phyloP scores from a whole-genome alignment of 2,329 filamentous ascomycete species.

The Colletotrichum plurivorum region DNA sequence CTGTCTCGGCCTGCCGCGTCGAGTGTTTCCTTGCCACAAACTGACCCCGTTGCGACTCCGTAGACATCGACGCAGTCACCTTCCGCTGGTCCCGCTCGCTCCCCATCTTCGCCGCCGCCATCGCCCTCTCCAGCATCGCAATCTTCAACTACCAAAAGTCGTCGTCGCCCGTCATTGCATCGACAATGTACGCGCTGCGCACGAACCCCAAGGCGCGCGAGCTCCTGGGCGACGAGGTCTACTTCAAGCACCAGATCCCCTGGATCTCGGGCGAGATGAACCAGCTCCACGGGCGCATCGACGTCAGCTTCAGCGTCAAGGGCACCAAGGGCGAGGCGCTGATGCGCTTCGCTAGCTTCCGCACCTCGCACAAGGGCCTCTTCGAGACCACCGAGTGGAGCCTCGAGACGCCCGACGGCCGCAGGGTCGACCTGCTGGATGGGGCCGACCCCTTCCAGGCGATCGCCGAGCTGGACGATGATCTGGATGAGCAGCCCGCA shows the following conservation, averaged over 20 bases:
- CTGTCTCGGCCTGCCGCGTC: background rate
- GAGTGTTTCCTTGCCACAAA: background rate
- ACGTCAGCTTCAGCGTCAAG: conserved; percentile 89
- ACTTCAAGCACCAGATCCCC: conserved; percentile 83
- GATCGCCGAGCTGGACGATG: conserved; percentile 52
- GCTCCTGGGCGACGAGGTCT: conserved; percentile 88
- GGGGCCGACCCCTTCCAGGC: conserved; percentile 77
- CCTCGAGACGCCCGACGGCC: conserved; percentile 75
- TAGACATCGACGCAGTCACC: conserved; percentile 58
- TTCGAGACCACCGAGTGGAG: conserved; percentile 96
- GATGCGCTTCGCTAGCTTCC: conserved; percentile 85
- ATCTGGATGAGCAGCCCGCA: conserved; percentile 51
- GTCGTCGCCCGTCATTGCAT: conserved; percentile 87
- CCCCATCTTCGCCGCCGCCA: conserved; percentile 83
- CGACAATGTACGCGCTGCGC: conserved; percentile 91
- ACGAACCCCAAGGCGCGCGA: conserved; percentile 82
- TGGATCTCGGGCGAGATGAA: conserved; percentile 93
- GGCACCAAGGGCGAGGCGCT: conserved; percentile 79
- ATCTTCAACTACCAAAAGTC: conserved; percentile 99
- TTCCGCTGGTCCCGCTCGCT: conserved; percentile 80
- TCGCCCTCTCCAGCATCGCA: conserved; percentile 80
- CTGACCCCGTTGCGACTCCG: background rate
- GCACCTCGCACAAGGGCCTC: conserved; percentile 71
- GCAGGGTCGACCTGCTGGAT: conserved; percentile 80
- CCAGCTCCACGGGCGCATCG: conserved; percentile 90